Percentiles rank a stretch among this genome's conserved stretches.
phyloP scores from a whole-genome alignment of 2,329 filamentous ascomycete species.

The Sporothrix brasiliensis region DNA sequence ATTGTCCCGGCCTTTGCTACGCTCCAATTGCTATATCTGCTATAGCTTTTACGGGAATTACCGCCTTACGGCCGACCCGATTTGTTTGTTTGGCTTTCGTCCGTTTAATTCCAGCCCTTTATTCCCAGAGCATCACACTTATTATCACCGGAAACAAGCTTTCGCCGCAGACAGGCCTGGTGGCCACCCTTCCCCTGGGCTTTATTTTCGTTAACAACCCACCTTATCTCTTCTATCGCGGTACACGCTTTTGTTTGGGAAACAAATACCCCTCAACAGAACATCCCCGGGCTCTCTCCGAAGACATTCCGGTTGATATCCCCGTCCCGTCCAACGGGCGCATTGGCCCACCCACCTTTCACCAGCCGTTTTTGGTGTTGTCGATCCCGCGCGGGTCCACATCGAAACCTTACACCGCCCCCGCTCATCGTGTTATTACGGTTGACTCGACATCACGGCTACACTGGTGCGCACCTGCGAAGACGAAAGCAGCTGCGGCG shows the following conservation, averaged over 20 bases:
- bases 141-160: conserved; percentile 31
- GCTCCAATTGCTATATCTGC: conserved; percentile 5
- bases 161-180: conserved; percentile 19
- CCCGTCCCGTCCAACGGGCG: conserved; percentile 15
- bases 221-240: background rate
- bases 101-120: conserved; percentile 31
- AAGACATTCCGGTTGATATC: conserved; percentile 11
- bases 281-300: conserved; percentile 26
- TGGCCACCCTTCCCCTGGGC: background rate
- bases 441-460: conserved; percentile 11
- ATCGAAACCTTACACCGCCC: conserved; percentile 8
- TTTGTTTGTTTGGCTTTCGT: conserved; percentile 24
- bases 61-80: conserved; percentile 14
- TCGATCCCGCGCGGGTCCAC: conserved; percentile 12
- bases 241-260: background rate
- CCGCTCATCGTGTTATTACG: conserved; percentile 24
- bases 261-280: background rate
- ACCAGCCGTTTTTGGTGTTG: conserved; percentile 5
- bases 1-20: conserved; percentile 8
- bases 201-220: background rate
- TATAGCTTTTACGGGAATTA: conserved; percentile 24
- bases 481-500: conserved; percentile 20
- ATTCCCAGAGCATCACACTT: background rate
- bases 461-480: background rate
- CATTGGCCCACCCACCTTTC: conserved; percentile 1